Evolutionary conservation across 2,329 filamentous ascomycete genomes (phyloP).

Genomic region (Colletotrichum lentis): DNA sequence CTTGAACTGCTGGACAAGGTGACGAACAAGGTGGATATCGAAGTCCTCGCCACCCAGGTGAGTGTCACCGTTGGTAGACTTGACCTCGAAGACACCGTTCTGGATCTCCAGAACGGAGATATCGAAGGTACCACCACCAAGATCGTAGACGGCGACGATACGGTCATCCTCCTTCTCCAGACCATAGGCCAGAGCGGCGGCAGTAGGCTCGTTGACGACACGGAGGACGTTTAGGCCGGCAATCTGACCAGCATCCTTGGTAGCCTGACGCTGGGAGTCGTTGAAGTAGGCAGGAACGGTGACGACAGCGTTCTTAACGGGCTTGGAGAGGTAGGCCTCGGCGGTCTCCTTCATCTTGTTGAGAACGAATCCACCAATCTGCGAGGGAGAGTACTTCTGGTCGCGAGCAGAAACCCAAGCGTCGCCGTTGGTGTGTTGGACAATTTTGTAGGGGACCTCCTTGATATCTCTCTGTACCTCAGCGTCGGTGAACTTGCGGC

Average conservation of each 20-base stretch:
- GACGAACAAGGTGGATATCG: constrained; percentile 91
- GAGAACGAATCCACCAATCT: constrained; percentile 95
- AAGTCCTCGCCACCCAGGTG: constrained; percentile 99
- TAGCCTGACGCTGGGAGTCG: constrained; percentile 96
- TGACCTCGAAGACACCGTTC: constrained; percentile 98
- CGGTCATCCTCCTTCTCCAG: constrained; percentile 93
- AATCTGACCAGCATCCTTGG: constrained; percentile 97
- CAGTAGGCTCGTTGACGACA: constrained; percentile 98
- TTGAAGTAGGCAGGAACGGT: constrained; percentile 99
- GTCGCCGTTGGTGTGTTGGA: constrained; percentile 95
- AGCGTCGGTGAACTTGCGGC: constrained; percentile 91
- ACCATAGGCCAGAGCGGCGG: constrained; percentile 93
- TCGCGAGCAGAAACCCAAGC: constrained; percentile 94
- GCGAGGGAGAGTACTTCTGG: constrained; percentile 97
- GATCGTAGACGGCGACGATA: constrained; percentile 94
- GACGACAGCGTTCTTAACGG: constrained; percentile 93
- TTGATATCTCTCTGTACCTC: constrained; percentile 98
- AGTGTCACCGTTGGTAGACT: constrained; percentile 98
- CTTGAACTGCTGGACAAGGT: constrained; percentile 96
- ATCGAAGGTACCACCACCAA: constrained; percentile 99
- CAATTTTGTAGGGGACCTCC: constrained; percentile 98
- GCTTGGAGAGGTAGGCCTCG: constrained; percentile 89
- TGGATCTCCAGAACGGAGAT: constrained; percentile 97
- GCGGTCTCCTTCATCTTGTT: constrained; percentile 99
- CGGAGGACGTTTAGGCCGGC: constrained; percentile 94